Evolutionary conservation across 192 early-diverging fungal species (phyloP).

Genomic region (Entophlyctis luteolus): DNA sequence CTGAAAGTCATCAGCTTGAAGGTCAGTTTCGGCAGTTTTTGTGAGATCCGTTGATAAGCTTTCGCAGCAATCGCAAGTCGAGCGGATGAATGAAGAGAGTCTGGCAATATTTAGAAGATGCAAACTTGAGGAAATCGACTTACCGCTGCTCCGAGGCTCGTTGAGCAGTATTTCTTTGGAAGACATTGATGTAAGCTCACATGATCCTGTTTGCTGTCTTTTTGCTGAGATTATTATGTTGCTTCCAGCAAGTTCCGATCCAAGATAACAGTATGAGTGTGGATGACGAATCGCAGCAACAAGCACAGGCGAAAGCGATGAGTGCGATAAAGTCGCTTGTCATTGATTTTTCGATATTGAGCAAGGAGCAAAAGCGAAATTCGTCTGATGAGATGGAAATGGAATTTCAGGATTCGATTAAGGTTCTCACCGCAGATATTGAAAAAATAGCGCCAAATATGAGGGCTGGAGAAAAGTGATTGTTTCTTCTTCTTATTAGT

Average conservation of each 20-base stretch:
- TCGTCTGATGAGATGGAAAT: constrained; percentile 54
- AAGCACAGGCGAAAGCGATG: constrained; percentile 19
- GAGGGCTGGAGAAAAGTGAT: constrained; percentile 74
- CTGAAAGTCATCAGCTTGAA: constrained; percentile 51
- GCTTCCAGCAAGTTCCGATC: background rate
- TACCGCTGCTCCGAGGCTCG: constrained; percentile 73
- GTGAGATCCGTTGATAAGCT: constrained; percentile 6
- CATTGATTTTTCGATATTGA: constrained; percentile 60
- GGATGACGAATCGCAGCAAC: background rate
- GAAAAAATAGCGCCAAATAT: constrained; percentile 89
- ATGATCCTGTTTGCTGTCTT: constrained; percentile 28
- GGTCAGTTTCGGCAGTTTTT: constrained; percentile 21
- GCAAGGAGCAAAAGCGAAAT: constrained; percentile 46
- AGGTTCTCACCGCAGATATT: constrained; percentile 60
- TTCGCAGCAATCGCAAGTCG: constrained; percentile 65
- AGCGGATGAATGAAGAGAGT: constrained; percentile 71
- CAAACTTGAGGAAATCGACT: constrained; percentile 88
- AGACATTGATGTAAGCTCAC: constrained; percentile 53
- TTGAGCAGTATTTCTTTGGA: constrained; percentile 74
- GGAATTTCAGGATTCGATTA: constrained; percentile 63
- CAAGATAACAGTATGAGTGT: constrained; percentile 13
- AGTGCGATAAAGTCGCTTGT: constrained; percentile 41
- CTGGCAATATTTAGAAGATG: constrained; percentile 78
- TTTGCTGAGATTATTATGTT: constrained; percentile 14
- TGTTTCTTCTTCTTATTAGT: constrained; percentile 5